Evolutionary conservation across 2,329 filamentous ascomycete genomes (phyloP).

Genomic region (Chrysosporium queenslandicum): DNA sequence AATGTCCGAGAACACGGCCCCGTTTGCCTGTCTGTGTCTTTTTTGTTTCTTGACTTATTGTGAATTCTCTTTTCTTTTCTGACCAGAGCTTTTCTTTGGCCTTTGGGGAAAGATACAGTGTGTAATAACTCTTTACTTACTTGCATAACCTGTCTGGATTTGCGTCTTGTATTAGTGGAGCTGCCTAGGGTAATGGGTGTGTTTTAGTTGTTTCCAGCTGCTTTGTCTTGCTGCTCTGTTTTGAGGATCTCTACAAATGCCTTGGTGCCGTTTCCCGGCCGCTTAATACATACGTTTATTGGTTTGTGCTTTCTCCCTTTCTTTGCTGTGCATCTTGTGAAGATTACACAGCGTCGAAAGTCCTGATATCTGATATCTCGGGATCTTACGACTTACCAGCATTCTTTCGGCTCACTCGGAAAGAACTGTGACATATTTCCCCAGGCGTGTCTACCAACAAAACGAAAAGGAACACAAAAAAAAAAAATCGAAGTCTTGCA

Average conservation of each 20-base stretch:
- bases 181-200: conserved; percentile 13
- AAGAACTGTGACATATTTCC: neutral
- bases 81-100: neutral
- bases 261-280: neutral
- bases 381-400: neutral
- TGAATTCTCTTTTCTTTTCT: neutral
- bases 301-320: neutral
- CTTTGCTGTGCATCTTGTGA: neutral
- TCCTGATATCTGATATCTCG: no score
- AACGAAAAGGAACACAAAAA: neutral
- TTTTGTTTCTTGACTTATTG: neutral
- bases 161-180: neutral
- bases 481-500: neutral
- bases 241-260: neutral
- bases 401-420: neutral
- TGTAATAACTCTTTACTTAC: neutral
- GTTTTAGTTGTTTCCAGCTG: conserved; percentile 11
- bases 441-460: neutral
- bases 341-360: no score
- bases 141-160: conserved; percentile 3
- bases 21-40: neutral
- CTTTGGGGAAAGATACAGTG: neutral
- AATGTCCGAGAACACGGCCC: neutral
- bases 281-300: neutral
- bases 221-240: conserved; percentile 15